Evolutionary conservation across 2,329 filamentous ascomycete species (phyloP).

Genomic region (Blastomyces parvus): DNA sequence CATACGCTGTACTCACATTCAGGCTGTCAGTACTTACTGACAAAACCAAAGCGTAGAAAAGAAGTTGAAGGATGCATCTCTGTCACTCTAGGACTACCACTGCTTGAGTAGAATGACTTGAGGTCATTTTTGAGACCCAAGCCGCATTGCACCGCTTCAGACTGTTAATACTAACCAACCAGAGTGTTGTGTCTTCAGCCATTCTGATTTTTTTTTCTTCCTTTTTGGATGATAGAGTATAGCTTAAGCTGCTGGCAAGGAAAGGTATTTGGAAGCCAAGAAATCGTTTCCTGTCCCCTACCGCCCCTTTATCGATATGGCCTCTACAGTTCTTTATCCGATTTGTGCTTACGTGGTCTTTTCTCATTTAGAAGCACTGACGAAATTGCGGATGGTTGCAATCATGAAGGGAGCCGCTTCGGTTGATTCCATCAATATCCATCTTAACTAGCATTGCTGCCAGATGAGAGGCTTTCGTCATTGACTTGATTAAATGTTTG

Average conservation of each 20-base stretch:
- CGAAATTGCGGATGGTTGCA: not conserved
- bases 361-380: not conserved
- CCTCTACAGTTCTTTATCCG: not conserved
- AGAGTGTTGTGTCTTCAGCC: not conserved
- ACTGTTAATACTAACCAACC: not conserved
- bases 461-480: not conserved
- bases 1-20: constrained; percentile 5
- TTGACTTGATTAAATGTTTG: not conserved
- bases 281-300: constrained; percentile 1
- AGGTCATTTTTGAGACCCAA: not conserved
- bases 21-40: not conserved
- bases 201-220: not conserved
- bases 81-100: not conserved
- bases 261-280: not conserved
- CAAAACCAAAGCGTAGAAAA: constrained; percentile 1
- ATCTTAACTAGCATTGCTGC: not conserved
- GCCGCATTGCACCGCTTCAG: not conserved
- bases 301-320: not conserved
- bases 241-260: not conserved
- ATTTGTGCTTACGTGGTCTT: constrained; percentile 1
- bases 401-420: not conserved
- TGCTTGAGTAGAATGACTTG: not conserved
- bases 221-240: not conserved
- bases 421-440: not conserved
- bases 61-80: not conserved